phyloP scores from a whole-genome alignment of 345 rosid genomes.

The Salix suchowensis region DNA sequence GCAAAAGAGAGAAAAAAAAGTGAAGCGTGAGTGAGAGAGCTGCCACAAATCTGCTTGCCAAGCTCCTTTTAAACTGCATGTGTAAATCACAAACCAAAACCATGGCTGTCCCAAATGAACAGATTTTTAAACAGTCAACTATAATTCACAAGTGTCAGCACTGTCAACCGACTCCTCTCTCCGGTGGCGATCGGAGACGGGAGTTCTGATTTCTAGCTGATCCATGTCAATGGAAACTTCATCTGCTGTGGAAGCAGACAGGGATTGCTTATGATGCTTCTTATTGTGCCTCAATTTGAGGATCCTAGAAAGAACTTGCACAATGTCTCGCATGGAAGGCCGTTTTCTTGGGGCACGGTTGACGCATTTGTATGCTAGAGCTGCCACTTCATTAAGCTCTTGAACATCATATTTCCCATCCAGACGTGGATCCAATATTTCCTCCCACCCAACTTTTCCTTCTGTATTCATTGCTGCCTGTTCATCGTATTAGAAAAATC shows the following conservation, averaged over 20 bases:
- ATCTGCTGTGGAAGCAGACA: constrained; percentile 36
- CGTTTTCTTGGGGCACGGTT: constrained; percentile 70
- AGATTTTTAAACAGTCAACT: constrained; percentile 19
- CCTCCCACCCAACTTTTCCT: constrained; percentile 96
- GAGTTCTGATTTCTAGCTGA: constrained; percentile 33
- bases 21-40: neutral
- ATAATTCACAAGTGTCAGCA: constrained; percentile 46
- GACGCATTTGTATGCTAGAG: constrained; percentile 82
- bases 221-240: constrained; percentile 49
- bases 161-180: constrained; percentile 77
- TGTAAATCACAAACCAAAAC: constrained; percentile 17
- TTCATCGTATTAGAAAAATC: constrained; percentile 6
- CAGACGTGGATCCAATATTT: constrained; percentile 76
- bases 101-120: constrained; percentile 16
- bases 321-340: constrained; percentile 91
- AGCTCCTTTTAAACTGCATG: constrained; percentile 7
- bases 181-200: constrained; percentile 34
- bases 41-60: constrained; percentile 18
- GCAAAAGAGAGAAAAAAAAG: neutral
- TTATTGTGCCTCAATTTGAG: constrained; percentile 56
- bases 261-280: constrained; percentile 53
- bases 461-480: constrained; percentile 90
- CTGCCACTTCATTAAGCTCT: constrained; percentile 85
- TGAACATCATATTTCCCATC: constrained; percentile 63
- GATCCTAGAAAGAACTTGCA: constrained; percentile 71